Evolutionary conservation across 2,329 filamentous ascomycete species (phyloP), one percentile per base, ranked within the genome.

Genomic region (Phyllosticta citribraziliensis): DNA sequence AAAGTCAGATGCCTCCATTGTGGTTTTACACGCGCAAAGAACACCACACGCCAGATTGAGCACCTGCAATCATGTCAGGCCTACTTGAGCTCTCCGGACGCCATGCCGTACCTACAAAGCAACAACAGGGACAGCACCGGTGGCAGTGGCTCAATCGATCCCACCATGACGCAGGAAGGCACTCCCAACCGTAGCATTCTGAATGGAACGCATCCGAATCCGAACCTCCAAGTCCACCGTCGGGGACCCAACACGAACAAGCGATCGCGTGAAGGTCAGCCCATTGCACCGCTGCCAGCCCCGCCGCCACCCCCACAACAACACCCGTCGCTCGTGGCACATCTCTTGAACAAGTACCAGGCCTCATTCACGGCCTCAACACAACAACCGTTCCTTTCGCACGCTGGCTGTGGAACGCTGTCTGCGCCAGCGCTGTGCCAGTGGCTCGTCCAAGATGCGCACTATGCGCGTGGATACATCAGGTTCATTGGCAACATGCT

Each of bases 371-470:
- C 72, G 3, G 72, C 73, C 27, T 85, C 87, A 11, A 89, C 87
- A 0, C 84, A 86, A 63, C 81, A 85, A 59, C 78, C 83, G 0
- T 90, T 91, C 73, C 82, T 91, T 57, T 78, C 76, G 11, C 79
- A 83, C 55, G 87, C 87, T 5, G 86, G 86, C 14, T 77, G 79
- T 60, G 87, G 88, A 22, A 81, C 79, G 0, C 75, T 88, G 19
- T 75, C 82, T 19, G 83, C 83, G 56, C 68, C 76, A 0, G 73
- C 78, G 1, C 76, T 90, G 11, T 80, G 81, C 20, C 78, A 80
- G 70, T 91, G 88, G 88, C 82, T 91, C 52, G 82, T 84, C 12
- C 87, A 89, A 71, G 87, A 90, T 72, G 79, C 84, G 9, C 81
- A 90, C 63, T 88, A 89, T 73, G 84, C 87, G 35, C 85, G 88